These are phyloP conservation scores for Pestalotiopsis sp. DNA, from an alignment of 2,329 filamentous ascomycete genomes.

Conservation along the genomic window DNA sequence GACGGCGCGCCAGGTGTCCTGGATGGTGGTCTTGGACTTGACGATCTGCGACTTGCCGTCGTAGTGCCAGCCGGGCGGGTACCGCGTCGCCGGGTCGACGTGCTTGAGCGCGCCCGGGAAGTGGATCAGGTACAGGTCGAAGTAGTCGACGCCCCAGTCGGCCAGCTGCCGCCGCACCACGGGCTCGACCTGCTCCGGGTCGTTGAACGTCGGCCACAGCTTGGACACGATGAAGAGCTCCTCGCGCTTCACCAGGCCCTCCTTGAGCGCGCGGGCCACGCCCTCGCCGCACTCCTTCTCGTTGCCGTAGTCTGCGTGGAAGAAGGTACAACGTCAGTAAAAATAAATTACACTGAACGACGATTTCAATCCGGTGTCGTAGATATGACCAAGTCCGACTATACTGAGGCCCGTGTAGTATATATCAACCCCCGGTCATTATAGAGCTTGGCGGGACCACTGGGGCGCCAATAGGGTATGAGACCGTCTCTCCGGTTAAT, in stretches of 20 bases:
- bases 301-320: constrained; percentile 86
- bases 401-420: not conserved
- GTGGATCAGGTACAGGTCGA: constrained; percentile 88
- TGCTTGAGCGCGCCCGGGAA: constrained; percentile 88
- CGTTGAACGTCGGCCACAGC: constrained; percentile 92
- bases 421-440: not conserved
- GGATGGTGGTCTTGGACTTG: constrained; percentile 70
- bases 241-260: constrained; percentile 79
- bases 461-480: not conserved
- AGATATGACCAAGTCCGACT: not conserved
- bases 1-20: constrained; percentile 84
- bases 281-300: constrained; percentile 79
- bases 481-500: not conserved
- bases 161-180: constrained; percentile 77
- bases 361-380: not conserved
- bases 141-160: constrained; percentile 86
- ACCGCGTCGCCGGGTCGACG: constrained; percentile 77
- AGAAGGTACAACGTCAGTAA: no score
- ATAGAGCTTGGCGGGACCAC: not conserved
- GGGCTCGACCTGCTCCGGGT: constrained; percentile 74
- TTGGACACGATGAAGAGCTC: constrained; percentile 93
- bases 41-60: constrained; percentile 65
- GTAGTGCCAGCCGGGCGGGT: constrained; percentile 79
- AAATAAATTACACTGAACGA: not conserved
- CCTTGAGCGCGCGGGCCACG: constrained; percentile 77